Conservation (phyloP, 345 rosid species). For the Physaria fendleri region DNA sequence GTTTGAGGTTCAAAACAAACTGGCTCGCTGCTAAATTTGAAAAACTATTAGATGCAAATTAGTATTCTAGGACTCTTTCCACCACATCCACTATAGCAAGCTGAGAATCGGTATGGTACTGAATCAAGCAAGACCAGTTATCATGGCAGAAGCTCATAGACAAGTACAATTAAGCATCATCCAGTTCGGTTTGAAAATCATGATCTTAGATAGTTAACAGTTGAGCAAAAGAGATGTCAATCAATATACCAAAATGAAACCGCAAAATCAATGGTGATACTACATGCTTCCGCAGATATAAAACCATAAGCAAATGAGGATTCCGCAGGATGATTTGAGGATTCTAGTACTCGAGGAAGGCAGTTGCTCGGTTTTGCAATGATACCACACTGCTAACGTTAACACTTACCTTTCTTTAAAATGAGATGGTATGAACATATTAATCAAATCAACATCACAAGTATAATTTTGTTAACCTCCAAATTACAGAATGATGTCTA, state of each 20-base stretch:
- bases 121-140: background rate
- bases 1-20: constrained; percentile 6
- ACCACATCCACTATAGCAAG: constrained; percentile 4
- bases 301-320: background rate
- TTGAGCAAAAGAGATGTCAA: background rate
- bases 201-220: background rate
- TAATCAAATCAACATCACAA: background rate
- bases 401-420: no score
- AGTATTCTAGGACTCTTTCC: background rate
- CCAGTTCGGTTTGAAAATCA: background rate
- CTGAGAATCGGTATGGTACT: background rate
- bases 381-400: no score
- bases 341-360: background rate
- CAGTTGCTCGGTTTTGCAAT: no score
- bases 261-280: background rate
- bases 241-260: background rate
- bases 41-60: background rate
- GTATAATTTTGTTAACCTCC: background rate
- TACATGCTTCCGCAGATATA: background rate
- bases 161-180: background rate
- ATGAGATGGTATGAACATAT: background rate
- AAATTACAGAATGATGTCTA: background rate
- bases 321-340: background rate
- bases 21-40: constrained; percentile 3
- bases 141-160: background rate